These are phyloP conservation scores for Fusarium coicis DNA, from an alignment of 2,329 filamentous ascomycete genomes.

Conservation along the genomic window DNA sequence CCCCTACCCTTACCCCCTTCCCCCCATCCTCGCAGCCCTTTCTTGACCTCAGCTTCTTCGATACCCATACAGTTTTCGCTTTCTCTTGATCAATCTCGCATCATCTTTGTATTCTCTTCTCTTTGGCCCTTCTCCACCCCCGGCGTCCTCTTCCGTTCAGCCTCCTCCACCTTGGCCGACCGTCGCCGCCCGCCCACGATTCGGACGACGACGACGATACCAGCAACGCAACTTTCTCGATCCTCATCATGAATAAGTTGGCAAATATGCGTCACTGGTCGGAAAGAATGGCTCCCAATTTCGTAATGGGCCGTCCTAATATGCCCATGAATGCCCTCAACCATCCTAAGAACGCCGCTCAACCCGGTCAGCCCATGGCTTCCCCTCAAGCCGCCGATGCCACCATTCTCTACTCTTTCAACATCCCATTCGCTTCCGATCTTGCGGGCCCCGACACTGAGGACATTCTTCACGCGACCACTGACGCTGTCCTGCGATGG, in stretches of 20 bases:
- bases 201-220: constrained; percentile 43
- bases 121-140: constrained; percentile 32
- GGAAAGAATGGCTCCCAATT: constrained; percentile 75
- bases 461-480: constrained; percentile 92
- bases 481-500: constrained; percentile 89
- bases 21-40: constrained; percentile 27
- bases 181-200: constrained; percentile 44
- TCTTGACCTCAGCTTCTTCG: constrained; percentile 41
- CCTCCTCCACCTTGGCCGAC: constrained; percentile 41
- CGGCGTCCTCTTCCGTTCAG: constrained; percentile 32
- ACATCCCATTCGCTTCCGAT: constrained; percentile 94
- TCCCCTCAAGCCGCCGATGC: constrained; percentile 78
- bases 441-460: constrained; percentile 92
- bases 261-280: constrained; percentile 79
- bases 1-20: constrained; percentile 20
- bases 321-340: constrained; percentile 66
- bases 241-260: constrained; percentile 73
- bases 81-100: constrained; percentile 31
- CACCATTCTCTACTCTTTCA: constrained; percentile 93
- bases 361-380: constrained; percentile 66
- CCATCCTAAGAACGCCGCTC: constrained; percentile 66
- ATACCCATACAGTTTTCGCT: constrained; percentile 39
- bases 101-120: constrained; percentile 38
- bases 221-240: constrained; percentile 29
- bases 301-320: constrained; percentile 71